Percentiles rank a stretch among this genome's conserved stretches.
Evolutionary conservation across 2,329 filamentous ascomycete species (phyloP).

Genomic region (Boeremia lycopersici): DNA sequence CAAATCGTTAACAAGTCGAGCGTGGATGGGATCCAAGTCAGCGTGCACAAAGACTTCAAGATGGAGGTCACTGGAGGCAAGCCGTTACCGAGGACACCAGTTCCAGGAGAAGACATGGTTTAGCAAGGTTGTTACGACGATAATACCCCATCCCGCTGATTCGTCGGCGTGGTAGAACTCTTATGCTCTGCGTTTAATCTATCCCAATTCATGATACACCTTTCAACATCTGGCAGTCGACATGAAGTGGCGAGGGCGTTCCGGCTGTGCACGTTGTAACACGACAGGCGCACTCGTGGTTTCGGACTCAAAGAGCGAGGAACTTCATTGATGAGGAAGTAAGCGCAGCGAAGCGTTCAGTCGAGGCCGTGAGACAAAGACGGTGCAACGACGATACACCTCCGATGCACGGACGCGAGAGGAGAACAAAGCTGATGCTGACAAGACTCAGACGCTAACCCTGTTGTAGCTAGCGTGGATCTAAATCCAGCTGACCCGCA

Average conservation of each 20-base stretch:
- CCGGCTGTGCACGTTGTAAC: background rate
- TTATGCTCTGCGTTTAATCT: too few species aligned
- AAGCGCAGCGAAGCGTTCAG: background rate
- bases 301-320: background rate
- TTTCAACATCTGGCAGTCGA: background rate
- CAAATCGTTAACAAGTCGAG: conserved; percentile 10
- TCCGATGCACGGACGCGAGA: background rate
- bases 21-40: conserved; percentile 10
- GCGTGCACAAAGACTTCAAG: conserved; percentile 16
- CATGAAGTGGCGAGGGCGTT: background rate
- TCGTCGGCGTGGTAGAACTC: background rate
- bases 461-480: background rate
- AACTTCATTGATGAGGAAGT: background rate
- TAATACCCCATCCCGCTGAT: background rate
- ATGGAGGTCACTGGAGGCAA: conserved; percentile 15
- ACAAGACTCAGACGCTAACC: background rate
- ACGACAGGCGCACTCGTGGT: background rate
- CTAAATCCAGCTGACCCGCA: conserved; percentile 1
- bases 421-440: background rate
- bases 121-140: background rate
- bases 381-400: background rate
- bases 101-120: conserved; percentile 2
- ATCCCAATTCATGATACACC: background rate
- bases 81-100: conserved; percentile 6
- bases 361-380: background rate